Base-by-base conservation (phyloP, 441 rosid genomes). In the Populus trichocarpa region DNA sequence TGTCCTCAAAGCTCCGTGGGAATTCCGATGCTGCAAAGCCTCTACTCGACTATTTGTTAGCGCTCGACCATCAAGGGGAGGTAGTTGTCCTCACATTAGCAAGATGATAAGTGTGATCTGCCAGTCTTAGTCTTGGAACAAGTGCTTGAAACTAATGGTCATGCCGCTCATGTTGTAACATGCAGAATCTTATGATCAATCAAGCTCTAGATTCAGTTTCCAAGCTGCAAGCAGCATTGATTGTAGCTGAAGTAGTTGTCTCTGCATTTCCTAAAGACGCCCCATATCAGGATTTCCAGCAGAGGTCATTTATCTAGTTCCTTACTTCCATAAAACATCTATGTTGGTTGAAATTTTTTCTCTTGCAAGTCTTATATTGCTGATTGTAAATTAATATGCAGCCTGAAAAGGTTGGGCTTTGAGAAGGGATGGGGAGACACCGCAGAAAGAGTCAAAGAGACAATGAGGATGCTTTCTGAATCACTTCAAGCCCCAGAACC, bases 401-500 rank as follows among this genome's bases (percentile, higher is more conserved):
- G 98, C 86, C 80, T 96, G 72, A 89, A 85, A 84, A 94, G 85
- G 42, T 78, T 89, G 83, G 97, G 97, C 8, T 91, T 96, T 1
- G 97, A 94, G 84, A 94, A 87, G 79, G 98, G 98, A 46, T 96
- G 98, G 99, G 98, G 99, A 0, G 82, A 91, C 28, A 93, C 83
- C 12, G 91, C 96, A 69, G 93, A 82, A 79, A 87, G 90, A 79
- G 94, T 87, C 2, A 83, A 75, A 67, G 92, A 94, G 84, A 89
- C 93, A 33, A 90, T 92, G 97, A 83, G 83, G 74, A 38, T 84
- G 75, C 92, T 91, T 71, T 92, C 92, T 3, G 91, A 92, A 85
- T 78, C 88, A 64, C 88, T 94, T 36, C 89, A 96, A 81, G 97
- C 92, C 6, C 95, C 96, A 1, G 96, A 94, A 42, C 89, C 85